phyloP scores from a whole-genome alignment of 1,139 yeast genomes.

The Scheffersomyces titani region DNA sequence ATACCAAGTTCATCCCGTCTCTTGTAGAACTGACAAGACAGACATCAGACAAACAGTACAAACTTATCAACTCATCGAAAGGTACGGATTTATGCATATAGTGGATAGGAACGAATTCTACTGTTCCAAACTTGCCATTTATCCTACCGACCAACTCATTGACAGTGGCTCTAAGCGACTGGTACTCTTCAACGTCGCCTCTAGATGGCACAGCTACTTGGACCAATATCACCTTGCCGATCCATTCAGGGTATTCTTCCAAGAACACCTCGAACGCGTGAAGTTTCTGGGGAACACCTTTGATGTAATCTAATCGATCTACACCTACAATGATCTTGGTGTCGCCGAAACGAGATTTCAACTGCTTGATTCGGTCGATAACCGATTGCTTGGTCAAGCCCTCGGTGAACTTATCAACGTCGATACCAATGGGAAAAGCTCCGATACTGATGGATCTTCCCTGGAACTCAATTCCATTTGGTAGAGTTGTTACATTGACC shows the following conservation, averaged over 20 bases:
- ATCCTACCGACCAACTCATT: slow-evolving; percentile 96
- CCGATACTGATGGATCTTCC: slow-evolving; percentile 84
- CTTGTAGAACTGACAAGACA: slow-evolving; percentile 93
- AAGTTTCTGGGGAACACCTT: slow-evolving; percentile 95
- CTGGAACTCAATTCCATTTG: slow-evolving; percentile 83
- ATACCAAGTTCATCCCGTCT: slow-evolving; percentile 97
- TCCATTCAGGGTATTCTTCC: slow-evolving; percentile 96
- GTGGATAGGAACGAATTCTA: slow-evolving; percentile 97
- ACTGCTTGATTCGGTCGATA: slow-evolving; percentile 59
- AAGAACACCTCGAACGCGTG: slow-evolving; percentile 94
- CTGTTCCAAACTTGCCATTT: slow-evolving; percentile 94
- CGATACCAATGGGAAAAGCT: slow-evolving; percentile 98
- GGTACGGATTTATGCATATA: slow-evolving; percentile 91
- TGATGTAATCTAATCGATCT: slow-evolving; percentile 91
- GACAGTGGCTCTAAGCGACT: slow-evolving; percentile 87
- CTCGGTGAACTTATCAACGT: slow-evolving; percentile 84
- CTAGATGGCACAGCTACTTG: slow-evolving; percentile 98
- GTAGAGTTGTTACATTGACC: slow-evolving; percentile 73
- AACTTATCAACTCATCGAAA: slow-evolving; percentile 86
- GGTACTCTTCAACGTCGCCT: slow-evolving; percentile 98
- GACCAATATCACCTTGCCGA: slow-evolving; percentile 91
- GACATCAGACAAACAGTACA: slow-evolving; percentile 84
- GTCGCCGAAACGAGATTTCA: slow-evolving; percentile 64
- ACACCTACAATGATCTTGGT: slow-evolving; percentile 92
- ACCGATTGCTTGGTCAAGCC: slow-evolving; percentile 72